Percentiles rank a stretch among this genome's conserved stretches.
phyloP scores from a whole-genome alignment of 306 rosid genomes.

The Macrotyloma uniflorum region DNA sequence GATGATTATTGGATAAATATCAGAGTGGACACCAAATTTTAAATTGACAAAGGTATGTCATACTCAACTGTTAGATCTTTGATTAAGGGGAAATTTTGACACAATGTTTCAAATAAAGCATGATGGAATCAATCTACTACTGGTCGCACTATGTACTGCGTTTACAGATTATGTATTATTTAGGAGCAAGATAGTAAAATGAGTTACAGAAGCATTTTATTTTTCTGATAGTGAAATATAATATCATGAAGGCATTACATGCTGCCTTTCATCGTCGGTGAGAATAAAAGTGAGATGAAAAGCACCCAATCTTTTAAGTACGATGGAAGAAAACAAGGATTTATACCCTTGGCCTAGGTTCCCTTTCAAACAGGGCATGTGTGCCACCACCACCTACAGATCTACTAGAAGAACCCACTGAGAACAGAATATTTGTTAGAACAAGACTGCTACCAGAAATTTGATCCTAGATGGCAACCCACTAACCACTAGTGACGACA shows the following conservation, averaged over 20 bases:
- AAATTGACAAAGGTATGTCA: not conserved
- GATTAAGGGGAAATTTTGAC: not conserved
- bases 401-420: conserved; percentile 26
- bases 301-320: not conserved
- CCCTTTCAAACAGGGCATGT: not conserved
- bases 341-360: not conserved
- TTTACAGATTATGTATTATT: not conserved
- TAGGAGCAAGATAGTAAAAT: not conserved
- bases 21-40: not conserved
- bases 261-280: not conserved
- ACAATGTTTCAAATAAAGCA: not conserved
- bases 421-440: conserved; percentile 27
- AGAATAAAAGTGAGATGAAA: not conserved
- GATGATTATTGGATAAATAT: not conserved
- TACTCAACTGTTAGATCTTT: not conserved
- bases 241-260: not conserved
- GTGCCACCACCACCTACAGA: conserved; percentile 13
- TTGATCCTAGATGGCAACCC: conserved; percentile 24
- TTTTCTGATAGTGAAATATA: not conserved
- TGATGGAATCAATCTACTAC: conserved; percentile 6
- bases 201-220: not conserved
- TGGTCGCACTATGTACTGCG: not conserved
- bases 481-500: conserved; percentile 33
- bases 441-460: conserved; percentile 12
- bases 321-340: not conserved